Evolutionary conservation across 2,329 filamentous ascomycete species (phyloP).

Genomic region (Scopulariopsis brevicaulis): DNA sequence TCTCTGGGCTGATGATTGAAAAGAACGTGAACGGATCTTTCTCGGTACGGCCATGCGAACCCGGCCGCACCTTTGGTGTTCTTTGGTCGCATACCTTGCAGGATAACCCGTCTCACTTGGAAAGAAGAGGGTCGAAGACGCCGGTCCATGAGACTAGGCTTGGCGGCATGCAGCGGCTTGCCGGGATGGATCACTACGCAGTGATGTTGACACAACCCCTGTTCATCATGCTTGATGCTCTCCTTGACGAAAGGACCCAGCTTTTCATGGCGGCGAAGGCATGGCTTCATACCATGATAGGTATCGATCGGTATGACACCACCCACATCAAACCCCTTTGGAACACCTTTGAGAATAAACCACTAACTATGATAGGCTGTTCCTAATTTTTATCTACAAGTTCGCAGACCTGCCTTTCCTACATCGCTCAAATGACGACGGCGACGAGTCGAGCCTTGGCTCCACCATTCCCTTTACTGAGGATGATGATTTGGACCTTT

Average conservation of each 20-base stretch:
- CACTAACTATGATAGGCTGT: conserved; percentile 32
- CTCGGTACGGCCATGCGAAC: conserved; percentile 39
- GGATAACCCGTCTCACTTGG: conserved; percentile 35
- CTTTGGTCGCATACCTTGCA: conserved; percentile 74
- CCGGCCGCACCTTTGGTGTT: conserved; percentile 59
- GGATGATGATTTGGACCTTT: conserved; percentile 63
- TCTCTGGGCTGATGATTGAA: conserved; percentile 57
- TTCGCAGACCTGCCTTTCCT: conserved; percentile 45
- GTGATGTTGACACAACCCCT: conserved; percentile 71
- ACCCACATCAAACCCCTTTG: background rate
- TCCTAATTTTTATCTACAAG: conserved; percentile 48
- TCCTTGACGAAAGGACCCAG: conserved; percentile 62
- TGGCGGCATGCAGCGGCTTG: conserved; percentile 24
- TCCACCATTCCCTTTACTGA: conserved; percentile 16
- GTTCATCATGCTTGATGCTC: conserved; percentile 68
- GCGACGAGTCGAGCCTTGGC: background rate
- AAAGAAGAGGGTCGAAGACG: conserved; percentile 37
- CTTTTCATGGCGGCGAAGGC: conserved; percentile 65
- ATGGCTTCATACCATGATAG: conserved; percentile 63
- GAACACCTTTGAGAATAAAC: background rate
- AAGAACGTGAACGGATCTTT: conserved; percentile 34
- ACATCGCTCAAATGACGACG: conserved; percentile 1
- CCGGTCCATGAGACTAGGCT: conserved; percentile 18
- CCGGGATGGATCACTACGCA: conserved; percentile 52
- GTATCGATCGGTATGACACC: conserved; percentile 44